Base-by-base conservation (phyloP, 306 rosid species). In the Cotoneaster glaucophyllus region DNA sequence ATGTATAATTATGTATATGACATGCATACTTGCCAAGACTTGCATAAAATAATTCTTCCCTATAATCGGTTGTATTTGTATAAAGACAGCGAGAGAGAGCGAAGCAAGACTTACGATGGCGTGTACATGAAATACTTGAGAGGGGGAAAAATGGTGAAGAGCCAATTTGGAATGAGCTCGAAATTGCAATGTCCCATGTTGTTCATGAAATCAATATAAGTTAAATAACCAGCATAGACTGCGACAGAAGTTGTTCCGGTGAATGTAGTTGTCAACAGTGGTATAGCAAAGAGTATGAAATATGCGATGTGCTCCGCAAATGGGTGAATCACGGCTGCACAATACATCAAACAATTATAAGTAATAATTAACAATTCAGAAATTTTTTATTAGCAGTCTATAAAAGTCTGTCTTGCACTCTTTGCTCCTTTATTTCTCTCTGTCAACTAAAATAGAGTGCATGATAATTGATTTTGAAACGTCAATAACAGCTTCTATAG, bases 131-230 rank as follows among this genome's bases (percentile, higher is more conserved):
- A 31, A 79, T 75, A 83, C 77, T 86, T 86, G 41, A 86, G 79
- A n/a, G 82, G 89, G 24, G 89, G 89, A 15, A 78, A 48, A 53
- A 76, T n/a, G 11, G 87, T 70, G 74, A 83, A 86, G 37, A 83
- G 52, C 73, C 70, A 77, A n/a, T 78, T 71, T 18, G 87, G 89
- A 74, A 86, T 53, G 69, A 86, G 19, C 84, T 81, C 89, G 14
- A 74, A 73, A 78, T 86, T 86, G 70, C 89, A 86, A 19, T 86
- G 89, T 12, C 89, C 89, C 83, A 86, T 54, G 58, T 86, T 86
- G 84, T 86, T 86, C 89, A 86, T 86, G 64, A 86, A 76, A 45
- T 83, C 89, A 4, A 83, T 73, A 41, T 54, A 86, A 2, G 74
- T 71, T 4, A 83, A 0, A 22, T 83, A 86, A 2, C 76, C 73